Percentiles rank a stretch among this genome's conserved stretches.
phyloP scores from a whole-genome alignment of 164 flowering plant genomes.

The Sextonia rubra region DNA sequence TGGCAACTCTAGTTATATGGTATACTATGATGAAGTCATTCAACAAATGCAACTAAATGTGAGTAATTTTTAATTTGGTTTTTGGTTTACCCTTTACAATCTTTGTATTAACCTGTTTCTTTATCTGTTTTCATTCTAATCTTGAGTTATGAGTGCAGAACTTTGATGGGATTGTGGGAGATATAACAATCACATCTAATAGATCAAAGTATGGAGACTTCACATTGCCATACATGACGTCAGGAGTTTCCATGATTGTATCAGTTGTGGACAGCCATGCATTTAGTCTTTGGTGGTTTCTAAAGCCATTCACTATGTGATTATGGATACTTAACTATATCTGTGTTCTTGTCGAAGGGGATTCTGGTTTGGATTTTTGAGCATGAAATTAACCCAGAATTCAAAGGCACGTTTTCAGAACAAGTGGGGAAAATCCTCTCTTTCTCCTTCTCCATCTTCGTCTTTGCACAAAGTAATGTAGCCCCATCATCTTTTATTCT shows the following conservation, averaged over 20 bases:
- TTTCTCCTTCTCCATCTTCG: not conserved
- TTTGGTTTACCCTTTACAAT: not conserved
- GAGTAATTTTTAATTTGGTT: not conserved
- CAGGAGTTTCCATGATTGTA: conserved; percentile 11
- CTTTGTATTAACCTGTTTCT: too few species aligned
- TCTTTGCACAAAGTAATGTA: conserved; percentile 12
- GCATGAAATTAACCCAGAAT: not conserved
- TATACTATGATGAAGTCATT: not conserved
- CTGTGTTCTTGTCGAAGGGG: not conserved
- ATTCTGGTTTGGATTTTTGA: conserved; percentile 12
- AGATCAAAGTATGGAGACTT: conserved; percentile 6
- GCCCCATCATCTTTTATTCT: not conserved
- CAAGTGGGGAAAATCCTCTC: conserved; percentile 1
- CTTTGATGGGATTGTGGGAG: conserved; percentile 5
- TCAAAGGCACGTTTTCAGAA: conserved; percentile 3
- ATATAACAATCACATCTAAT: too few species aligned
- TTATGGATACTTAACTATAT: conserved; percentile 1
- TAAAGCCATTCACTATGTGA: not conserved
- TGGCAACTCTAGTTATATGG: not conserved
- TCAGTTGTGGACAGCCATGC: not conserved
- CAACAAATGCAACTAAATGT: not conserved
- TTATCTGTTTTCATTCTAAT: too few species aligned
- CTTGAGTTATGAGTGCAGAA: not conserved
- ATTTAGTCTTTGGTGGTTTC: not conserved
- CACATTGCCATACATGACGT: conserved; percentile 1